Evolutionary conservation across 805 yeast genomes (phyloP).

Genomic region (Clavispora asparagi): DNA sequence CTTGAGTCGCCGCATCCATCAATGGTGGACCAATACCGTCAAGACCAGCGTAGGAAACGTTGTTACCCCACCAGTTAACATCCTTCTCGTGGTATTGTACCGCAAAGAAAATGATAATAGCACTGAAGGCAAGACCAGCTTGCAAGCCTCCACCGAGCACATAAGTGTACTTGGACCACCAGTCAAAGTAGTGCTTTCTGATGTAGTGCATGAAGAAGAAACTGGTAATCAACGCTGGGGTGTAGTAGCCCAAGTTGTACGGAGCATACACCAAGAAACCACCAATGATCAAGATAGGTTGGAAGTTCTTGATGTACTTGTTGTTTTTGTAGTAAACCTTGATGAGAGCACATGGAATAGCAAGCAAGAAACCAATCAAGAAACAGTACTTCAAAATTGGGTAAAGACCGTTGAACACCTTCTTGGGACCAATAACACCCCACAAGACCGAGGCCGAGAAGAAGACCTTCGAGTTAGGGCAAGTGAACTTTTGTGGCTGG

Average conservation of each 20-base stretch:
- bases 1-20: constrained; percentile 3
- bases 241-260: constrained; percentile 26
- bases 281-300: constrained; percentile 30
- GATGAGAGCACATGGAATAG: constrained; percentile 18
- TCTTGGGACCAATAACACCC: constrained; percentile 56
- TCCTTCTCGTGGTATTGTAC: constrained; percentile 28
- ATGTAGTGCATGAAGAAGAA: constrained; percentile 25
- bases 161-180: constrained; percentile 36
- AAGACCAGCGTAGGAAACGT: constrained; percentile 26
- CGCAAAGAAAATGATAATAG: constrained; percentile 33
- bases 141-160: constrained; percentile 25
- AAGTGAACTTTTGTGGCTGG: constrained; percentile 40
- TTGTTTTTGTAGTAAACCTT: constrained; percentile 17
- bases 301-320: constrained; percentile 22
- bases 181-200: constrained; percentile 22
- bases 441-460: constrained; percentile 56
- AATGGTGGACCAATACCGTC: constrained; percentile 21
- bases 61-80: constrained; percentile 23
- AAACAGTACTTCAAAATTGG: constrained; percentile 31
- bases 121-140: constrained; percentile 32
- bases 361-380: constrained; percentile 28
- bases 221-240: constrained; percentile 25
- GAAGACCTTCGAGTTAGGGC: constrained; percentile 28
- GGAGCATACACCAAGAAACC: constrained; percentile 29
- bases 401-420: constrained; percentile 28